phyloP scores from a whole-genome alignment of 352 stramenopile species.

The Hyphochytrium catenoides region DNA sequence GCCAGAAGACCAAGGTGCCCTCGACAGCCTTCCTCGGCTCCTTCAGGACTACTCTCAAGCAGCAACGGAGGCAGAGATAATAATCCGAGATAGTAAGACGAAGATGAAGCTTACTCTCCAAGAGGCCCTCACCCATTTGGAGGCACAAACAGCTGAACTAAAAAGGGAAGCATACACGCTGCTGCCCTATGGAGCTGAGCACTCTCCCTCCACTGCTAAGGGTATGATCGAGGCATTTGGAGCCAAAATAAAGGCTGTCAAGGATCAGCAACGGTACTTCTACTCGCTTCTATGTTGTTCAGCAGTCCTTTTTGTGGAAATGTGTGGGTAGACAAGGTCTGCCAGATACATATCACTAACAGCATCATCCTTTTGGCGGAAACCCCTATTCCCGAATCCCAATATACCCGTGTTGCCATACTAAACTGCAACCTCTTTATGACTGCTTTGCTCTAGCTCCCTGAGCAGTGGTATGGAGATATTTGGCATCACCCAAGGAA shows the following conservation, averaged over 20 bases:
- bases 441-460: too few relatives aligned
- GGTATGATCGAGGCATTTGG: slow-evolving; percentile 11
- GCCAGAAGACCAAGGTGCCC: slow-evolving; percentile 47
- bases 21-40: slow-evolving; percentile 29
- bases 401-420: too few relatives aligned
- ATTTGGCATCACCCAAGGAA: too few relatives aligned
- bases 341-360: too few relatives aligned
- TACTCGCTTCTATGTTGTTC: too few relatives aligned
- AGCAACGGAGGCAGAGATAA: slow-evolving; percentile 53
- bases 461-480: too few relatives aligned
- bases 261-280: too few relatives aligned
- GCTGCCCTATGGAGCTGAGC: slow-evolving; percentile 27
- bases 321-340: too few relatives aligned
- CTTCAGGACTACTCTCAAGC: slow-evolving; percentile 63
- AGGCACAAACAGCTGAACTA: slow-evolving; percentile 51
- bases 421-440: too few relatives aligned
- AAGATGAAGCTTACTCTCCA: slow-evolving; percentile 87
- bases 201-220: slow-evolving; percentile 9
- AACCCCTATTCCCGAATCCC: too few relatives aligned
- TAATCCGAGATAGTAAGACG: slow-evolving; percentile 74
- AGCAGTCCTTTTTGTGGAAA: too few relatives aligned
- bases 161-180: slow-evolving; percentile 34
- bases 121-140: slow-evolving; percentile 57
- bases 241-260: slow-evolving; percentile 40
- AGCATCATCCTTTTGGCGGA: too few relatives aligned